phyloP scores from a whole-genome alignment of 495 filamentous ascomycete genomes.

The Aspergillus asperescens region DNA sequence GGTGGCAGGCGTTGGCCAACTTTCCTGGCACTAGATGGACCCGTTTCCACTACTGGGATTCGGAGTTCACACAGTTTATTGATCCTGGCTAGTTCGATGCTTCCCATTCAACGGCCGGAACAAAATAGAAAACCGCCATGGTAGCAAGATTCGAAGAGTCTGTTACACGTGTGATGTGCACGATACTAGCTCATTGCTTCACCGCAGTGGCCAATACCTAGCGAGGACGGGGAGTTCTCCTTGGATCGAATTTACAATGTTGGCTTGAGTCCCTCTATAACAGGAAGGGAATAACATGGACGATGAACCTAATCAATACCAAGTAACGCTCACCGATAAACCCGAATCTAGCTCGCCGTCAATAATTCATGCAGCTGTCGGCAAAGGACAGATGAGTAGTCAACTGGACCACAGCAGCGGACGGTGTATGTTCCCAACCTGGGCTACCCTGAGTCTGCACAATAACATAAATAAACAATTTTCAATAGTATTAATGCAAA shows the following conservation, averaged over 20 bases:
- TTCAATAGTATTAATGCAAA: not conserved
- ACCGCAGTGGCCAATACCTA: not conserved
- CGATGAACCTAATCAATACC: not conserved
- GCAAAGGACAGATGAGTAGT: not conserved
- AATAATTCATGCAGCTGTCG: slow-evolving; percentile 7
- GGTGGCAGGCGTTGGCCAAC: not conserved
- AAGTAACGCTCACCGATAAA: not conserved
- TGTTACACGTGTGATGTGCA: not conserved
- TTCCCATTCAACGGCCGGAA: not conserved
- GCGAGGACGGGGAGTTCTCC: not conserved
- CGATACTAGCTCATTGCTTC: not conserved
- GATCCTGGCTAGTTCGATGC: not conserved
- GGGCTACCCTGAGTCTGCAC: not conserved
- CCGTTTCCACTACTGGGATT: not conserved
- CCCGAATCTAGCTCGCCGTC: not conserved
- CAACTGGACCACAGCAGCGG: slow-evolving; percentile 4
- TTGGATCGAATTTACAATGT: too few species aligned
- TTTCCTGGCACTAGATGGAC: not conserved
- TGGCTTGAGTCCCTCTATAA: not conserved
- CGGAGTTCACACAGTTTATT: not conserved
- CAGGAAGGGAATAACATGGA: not conserved
- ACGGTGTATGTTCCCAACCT: not conserved
- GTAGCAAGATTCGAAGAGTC: not conserved
- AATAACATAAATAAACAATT: not conserved
- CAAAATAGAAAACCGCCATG: not conserved